Evolutionary conservation across 441 rosid genomes (phyloP), one percentile per base, ranked within the genome.

Genomic region (Francoa sonchifolia): DNA sequence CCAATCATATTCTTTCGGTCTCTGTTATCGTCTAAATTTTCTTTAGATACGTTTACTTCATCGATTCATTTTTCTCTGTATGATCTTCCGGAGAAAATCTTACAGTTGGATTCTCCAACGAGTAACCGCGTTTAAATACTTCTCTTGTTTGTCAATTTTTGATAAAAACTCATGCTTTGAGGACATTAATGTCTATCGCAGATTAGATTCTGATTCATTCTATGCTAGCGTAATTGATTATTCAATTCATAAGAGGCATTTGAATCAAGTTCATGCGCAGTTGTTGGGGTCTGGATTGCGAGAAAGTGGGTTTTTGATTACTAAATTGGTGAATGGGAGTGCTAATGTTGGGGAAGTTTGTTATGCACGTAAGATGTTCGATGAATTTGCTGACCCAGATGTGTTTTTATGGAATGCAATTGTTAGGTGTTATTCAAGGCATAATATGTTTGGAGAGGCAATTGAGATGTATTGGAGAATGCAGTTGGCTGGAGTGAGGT

Each of bases 401-500:
- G 72, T 69, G 41, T 81, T 67, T 47, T 57, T 68, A n/a, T 81
- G 82, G 82, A 85, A 81, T 62, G 89, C 86, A 4, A 62, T 74
- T 1, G 61, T 81, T 46, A 76, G 66, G 52, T 64, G 77, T 48
- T 74, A 76, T 47, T 78, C 76, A 0, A 70, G 63, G 59, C 66
- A 63, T 41, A 52, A 38, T 37, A 49, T 66, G 44, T 74, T 68
- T 63, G 47, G 16, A 8, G 54, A 66, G 44, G 81, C 73, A 32
- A 12, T 76, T 52, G 53, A 48, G 45, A 57, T 63, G 72, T 85
- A 74, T 43, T 55, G 58, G 19, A 57, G 50, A 51, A 81, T 81
- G 93, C 81, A 64, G 19, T 19, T 43, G 48, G 58, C 60, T 11
- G 54, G 77, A 14, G 74, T 72, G 23, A 19, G 57, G 36, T 82